A percentile compares a stretch with the other conserved stretches of the same genome.
Evolutionary conservation across 2,329 filamentous ascomycete genomes (phyloP).

Genomic region (Aspergillus calidoustus): DNA sequence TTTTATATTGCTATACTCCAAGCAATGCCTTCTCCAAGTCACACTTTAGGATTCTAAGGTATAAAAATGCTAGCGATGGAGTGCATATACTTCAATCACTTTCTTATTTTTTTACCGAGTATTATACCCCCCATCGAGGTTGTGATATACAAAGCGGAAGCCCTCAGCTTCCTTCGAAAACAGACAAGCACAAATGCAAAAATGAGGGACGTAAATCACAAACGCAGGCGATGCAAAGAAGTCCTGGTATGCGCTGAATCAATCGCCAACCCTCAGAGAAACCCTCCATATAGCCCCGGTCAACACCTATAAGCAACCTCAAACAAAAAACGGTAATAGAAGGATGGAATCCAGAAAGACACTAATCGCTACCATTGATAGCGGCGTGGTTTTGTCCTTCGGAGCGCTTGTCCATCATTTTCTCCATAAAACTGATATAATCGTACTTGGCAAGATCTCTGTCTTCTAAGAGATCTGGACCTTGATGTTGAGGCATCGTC

Average conservation of each 20-base stretch:
- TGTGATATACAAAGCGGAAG: constrained; percentile 9
- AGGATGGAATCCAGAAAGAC: constrained; percentile 8
- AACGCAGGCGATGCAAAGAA: constrained; percentile 26
- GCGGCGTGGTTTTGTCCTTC: constrained; percentile 30
- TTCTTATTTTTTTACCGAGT: not conserved
- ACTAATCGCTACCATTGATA: constrained; percentile 26
- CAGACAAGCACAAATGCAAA: constrained; percentile 1
- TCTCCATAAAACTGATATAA: constrained; percentile 97
- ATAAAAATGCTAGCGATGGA: not conserved
- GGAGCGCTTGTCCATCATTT: constrained; percentile 62
- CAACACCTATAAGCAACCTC: constrained; percentile 30
- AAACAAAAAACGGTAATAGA: constrained; percentile 23
- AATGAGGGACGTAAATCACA: constrained; percentile 10
- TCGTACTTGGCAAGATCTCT: constrained; percentile 86
- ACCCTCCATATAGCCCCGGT: constrained; percentile 29
- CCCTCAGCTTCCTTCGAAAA: not conserved
- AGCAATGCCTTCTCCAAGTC: not conserved
- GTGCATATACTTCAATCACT: not conserved
- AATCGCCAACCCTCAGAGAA: constrained; percentile 24
- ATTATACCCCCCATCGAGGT: constrained; percentile 3
- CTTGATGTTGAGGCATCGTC: constrained; percentile 82
- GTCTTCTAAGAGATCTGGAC: constrained; percentile 85
- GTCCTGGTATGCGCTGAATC: constrained; percentile 36
- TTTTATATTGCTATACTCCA: not conserved
- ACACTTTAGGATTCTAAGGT: not conserved